phyloP scores from a whole-genome alignment of 768 basidiomycete genomes.

The Piloderma croceum region DNA sequence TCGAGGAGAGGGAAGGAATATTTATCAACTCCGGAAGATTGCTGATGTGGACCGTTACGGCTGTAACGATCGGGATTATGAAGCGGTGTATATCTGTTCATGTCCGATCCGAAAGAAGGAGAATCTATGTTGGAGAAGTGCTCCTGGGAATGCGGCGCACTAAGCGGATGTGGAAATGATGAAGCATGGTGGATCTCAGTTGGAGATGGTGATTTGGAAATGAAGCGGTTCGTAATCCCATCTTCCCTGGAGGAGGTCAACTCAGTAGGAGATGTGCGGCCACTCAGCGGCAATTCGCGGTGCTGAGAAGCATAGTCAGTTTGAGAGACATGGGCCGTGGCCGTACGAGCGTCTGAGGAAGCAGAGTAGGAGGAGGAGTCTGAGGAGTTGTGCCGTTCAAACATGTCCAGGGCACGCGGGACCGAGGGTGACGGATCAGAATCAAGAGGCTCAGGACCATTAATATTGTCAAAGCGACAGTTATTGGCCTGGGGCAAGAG shows the following conservation, averaged over 20 bases:
- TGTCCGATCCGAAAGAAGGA: conserved; percentile 35
- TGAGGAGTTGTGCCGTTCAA: too few species aligned
- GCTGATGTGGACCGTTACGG: conserved; percentile 28
- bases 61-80: conserved; percentile 35
- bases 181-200: conserved; percentile 33
- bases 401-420: too few species aligned
- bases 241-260: not conserved
- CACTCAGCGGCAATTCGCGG: not conserved
- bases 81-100: conserved; percentile 33
- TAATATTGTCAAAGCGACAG: too few species aligned
- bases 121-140: conserved; percentile 40
- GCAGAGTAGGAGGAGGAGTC: conserved; percentile 15
- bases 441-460: too few species aligned
- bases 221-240: conserved; percentile 10
- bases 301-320: not conserved
- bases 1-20: conserved; percentile 38
- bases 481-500: too few species aligned
- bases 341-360: conserved; percentile 10
- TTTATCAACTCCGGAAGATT: conserved; percentile 32
- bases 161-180: conserved; percentile 35
- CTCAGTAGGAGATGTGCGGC: conserved; percentile 6
- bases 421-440: too few species aligned
- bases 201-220: conserved; percentile 42
- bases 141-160: conserved; percentile 39
- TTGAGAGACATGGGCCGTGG: conserved; percentile 16